Percentiles rank a stretch among this genome's conserved stretches.
phyloP scores from a whole-genome alignment of 1,139 yeast species.

The Suhomyces anneliseae region DNA sequence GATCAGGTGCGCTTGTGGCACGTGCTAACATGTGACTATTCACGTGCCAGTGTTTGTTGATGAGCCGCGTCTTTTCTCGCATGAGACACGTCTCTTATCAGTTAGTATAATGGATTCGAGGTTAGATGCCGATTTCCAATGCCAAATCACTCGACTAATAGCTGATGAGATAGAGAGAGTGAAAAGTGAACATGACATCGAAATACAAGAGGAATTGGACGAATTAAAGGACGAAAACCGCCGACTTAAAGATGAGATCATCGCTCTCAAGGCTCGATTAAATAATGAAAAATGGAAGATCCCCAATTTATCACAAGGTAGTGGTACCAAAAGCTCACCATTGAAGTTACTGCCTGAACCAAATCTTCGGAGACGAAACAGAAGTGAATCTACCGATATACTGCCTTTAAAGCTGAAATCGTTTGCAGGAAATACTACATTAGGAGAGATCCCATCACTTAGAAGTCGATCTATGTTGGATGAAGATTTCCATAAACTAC shows the following conservation, averaged over 20 bases:
- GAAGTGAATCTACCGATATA: neutral
- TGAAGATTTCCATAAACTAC: conserved; percentile 14
- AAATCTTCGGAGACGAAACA: neutral
- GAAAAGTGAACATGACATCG: neutral
- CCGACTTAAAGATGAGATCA: neutral
- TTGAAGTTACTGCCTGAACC: neutral
- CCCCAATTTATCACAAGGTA: neutral
- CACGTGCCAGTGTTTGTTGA: neutral
- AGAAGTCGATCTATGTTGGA: conserved; percentile 15
- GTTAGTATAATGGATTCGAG: neutral
- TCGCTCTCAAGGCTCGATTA: neutral
- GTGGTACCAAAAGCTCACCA: neutral
- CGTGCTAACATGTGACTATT: neutral
- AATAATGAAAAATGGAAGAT: neutral
- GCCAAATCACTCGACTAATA: neutral
- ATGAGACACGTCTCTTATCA: neutral
- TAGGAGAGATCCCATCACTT: conserved; percentile 14
- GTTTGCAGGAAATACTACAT: conserved; percentile 7
- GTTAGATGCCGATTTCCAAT: conserved; percentile 1
- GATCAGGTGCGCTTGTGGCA: neutral
- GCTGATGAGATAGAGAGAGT: conserved; percentile 3
- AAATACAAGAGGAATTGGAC: neutral
- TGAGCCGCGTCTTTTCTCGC: neutral
- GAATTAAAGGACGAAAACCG: conserved; percentile 1
- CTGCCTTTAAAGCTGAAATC: conserved; percentile 13